Conservation (phyloP, 805 yeast genomes). For the Lachancea meyersii region DNA sequence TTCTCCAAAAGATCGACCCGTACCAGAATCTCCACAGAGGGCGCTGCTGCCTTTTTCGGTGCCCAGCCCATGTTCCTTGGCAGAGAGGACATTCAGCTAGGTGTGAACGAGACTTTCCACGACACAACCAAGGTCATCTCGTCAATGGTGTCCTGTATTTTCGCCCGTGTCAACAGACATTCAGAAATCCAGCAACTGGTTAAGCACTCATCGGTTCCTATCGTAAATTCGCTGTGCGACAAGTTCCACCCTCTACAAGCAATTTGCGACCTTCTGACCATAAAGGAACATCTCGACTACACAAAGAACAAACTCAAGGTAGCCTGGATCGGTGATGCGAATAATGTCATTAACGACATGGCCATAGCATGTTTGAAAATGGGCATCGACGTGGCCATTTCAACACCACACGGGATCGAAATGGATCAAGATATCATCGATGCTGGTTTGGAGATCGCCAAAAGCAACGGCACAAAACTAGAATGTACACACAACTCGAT, state of each 20-base stretch:
- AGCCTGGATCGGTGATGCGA: constrained; percentile 96
- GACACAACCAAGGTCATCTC: constrained; percentile 87
- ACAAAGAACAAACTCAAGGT: constrained; percentile 54
- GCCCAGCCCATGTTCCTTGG: constrained; percentile 97
- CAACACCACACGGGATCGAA: constrained; percentile 74
- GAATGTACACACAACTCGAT: constrained; percentile 65
- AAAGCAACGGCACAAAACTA: constrained; percentile 45
- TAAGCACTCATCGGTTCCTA: constrained; percentile 78
- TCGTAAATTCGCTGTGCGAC: constrained; percentile 91
- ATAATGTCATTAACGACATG: constrained; percentile 91
- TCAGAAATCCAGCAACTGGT: constrained; percentile 74
- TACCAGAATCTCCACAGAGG: constrained; percentile 90
- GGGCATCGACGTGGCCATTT: constrained; percentile 77
- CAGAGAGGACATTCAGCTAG: constrained; percentile 92
- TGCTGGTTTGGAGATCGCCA: constrained; percentile 49
- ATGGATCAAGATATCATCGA: constrained; percentile 50
- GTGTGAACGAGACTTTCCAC: constrained; percentile 85
- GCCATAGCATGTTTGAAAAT: constrained; percentile 78
- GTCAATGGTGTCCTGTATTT: constrained; percentile 93
- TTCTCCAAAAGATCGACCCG: constrained; percentile 92
- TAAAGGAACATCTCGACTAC: constrained; percentile 66
- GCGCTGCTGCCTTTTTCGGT: constrained; percentile 88
- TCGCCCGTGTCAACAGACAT: constrained; percentile 91
- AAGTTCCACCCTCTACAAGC: constrained; percentile 93
- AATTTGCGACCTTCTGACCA: constrained; percentile 81